These are phyloP conservation scores for Teunomyces barrocoloradensis DNA, from an alignment of 805 yeast genomes.

Conservation along the genomic window DNA sequence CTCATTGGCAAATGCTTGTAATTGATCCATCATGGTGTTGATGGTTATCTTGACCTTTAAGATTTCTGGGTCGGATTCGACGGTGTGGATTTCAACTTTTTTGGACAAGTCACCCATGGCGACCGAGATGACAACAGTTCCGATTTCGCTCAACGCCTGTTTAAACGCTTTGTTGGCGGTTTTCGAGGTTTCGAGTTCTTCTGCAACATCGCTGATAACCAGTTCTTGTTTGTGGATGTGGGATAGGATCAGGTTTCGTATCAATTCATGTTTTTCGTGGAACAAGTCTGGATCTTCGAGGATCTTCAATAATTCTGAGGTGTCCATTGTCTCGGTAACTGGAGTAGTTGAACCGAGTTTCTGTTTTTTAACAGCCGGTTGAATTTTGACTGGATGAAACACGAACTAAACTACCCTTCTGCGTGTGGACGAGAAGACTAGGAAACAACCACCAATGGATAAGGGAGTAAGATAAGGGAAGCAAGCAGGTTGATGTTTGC, in stretches of 20 bases:
- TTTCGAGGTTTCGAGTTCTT: constrained; percentile 34
- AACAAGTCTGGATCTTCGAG: constrained; percentile 40
- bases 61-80: constrained; percentile 76
- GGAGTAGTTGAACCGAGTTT: neutral
- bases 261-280: constrained; percentile 22
- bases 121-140: constrained; percentile 82
- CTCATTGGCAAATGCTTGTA: constrained; percentile 76
- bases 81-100: constrained; percentile 70
- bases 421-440: constrained; percentile 1
- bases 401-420: neutral
- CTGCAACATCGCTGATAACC: constrained; percentile 21
- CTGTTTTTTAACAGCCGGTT: neutral
- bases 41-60: constrained; percentile 76
- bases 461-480: neutral
- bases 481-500: neutral
- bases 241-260: constrained; percentile 29
- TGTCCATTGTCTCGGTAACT: constrained; percentile 22
- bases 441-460: neutral
- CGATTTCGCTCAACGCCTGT: constrained; percentile 72
- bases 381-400: neutral
- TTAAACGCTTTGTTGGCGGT: constrained; percentile 68
- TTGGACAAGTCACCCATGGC: constrained; percentile 86
- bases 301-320: constrained; percentile 29
- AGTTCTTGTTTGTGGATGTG: constrained; percentile 31
- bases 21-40: constrained; percentile 86